Conservation (phyloP, 2,329 filamentous ascomycete genomes). For the Pezicula rhizophila region DNA sequence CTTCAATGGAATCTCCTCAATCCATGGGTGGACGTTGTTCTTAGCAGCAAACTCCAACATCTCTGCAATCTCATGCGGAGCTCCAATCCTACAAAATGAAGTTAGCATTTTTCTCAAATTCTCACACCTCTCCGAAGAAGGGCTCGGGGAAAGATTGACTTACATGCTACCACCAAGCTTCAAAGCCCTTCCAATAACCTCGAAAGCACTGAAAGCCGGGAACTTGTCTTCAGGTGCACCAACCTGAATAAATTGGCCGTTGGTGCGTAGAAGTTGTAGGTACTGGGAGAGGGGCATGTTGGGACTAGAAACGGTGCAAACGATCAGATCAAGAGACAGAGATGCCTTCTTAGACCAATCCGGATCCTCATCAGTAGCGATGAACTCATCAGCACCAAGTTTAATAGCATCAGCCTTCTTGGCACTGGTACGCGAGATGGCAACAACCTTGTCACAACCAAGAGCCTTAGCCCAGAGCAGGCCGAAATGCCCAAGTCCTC, state of each 20-base stretch:
- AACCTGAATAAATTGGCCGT: conserved; percentile 57
- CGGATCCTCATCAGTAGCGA: conserved; percentile 46
- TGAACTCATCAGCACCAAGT: conserved; percentile 52
- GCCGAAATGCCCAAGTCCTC: conserved; percentile 69
- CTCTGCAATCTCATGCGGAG: conserved; percentile 47
- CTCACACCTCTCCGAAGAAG: not conserved
- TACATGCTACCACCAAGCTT: conserved; percentile 34
- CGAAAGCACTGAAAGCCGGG: conserved; percentile 45
- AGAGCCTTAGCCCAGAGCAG: conserved; percentile 66
- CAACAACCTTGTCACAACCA: conserved; percentile 58
- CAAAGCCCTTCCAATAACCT: conserved; percentile 47
- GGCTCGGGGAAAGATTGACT: not conserved
- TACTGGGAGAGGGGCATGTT: conserved; percentile 59
- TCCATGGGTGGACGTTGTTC: conserved; percentile 51
- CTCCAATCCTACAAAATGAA: conserved; percentile 10
- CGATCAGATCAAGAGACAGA: conserved; percentile 48
- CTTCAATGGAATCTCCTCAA: conserved; percentile 46
- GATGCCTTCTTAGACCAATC: conserved; percentile 51
- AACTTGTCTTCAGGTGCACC: conserved; percentile 55
- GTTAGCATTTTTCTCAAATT: not conserved
- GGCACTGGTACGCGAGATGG: conserved; percentile 51
- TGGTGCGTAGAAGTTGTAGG: conserved; percentile 48
- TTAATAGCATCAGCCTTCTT: conserved; percentile 56
- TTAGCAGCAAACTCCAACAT: conserved; percentile 55
- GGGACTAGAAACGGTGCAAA: conserved; percentile 46